Base-by-base conservation (phyloP, 176 grass and related monocot species). In the Eleusine coracana region DNA sequence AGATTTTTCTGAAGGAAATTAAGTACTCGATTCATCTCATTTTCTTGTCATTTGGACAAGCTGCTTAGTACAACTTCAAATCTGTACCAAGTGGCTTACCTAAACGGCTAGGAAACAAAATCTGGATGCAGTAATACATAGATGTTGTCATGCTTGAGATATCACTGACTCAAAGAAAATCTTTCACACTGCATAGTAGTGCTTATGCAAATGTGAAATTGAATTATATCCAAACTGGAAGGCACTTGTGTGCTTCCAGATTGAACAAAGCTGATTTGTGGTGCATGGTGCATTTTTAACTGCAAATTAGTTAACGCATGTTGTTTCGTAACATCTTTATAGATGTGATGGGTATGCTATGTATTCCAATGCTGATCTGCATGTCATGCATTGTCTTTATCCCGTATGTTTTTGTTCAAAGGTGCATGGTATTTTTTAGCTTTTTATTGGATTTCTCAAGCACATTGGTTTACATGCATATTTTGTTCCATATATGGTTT, bases 341-440 rank as follows among this genome's bases (percentile, higher is more conserved):
- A 31, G 59, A 66, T 74, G 20, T 25, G 56, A n/a, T 14, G 59
- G 69, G 5, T 5, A 11, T 68, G 23, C 25, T 71, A 44, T 74
- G 31, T 68, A 63, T 62, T 80, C 25, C 66, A 68, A 48, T 81
- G 48, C 39, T 70, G 21, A 42, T 21, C 41, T 38, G 11, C n/a
- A 9, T 21, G 14, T 38, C 51, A 61, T 69, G 17, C 15, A 18
- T 60, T 70, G 52, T 85, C 18, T 70, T 84, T 39, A 77, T 69
- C 39, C 12, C 40, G 38, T 77, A 70, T 70, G 39, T 77, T 77
- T 70, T 6, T 63, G 23, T 46, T 20, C 20, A 59, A 52, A 52
- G 50, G 50, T 61, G 21, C n/a, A 61, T 61, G n/a, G 0, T 2
- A 27, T 23, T 61, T 23, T 61, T 58, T 8, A 58, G 7, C 18